Conservation (phyloP, 345 rosid species). For the Moringa oleifera region DNA sequence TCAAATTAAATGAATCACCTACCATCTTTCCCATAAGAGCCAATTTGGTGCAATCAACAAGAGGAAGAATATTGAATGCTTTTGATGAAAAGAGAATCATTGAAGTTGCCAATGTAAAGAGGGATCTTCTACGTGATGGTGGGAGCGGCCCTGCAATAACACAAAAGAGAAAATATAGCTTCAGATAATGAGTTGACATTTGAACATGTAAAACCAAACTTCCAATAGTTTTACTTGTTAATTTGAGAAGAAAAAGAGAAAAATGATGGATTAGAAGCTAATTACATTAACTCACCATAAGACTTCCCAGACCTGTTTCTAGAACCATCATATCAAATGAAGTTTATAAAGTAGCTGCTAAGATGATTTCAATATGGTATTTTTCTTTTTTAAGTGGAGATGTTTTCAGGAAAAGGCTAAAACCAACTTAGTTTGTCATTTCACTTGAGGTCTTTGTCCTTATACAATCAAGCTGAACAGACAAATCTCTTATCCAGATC, state of each 20-base stretch:
- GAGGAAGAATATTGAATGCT: slow-evolving; percentile 53
- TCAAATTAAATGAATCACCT: slow-evolving; percentile 17
- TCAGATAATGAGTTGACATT: slow-evolving; percentile 7
- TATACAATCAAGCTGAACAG: too few relatives aligned
- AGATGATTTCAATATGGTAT: too few relatives aligned
- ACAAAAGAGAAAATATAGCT: not conserved
- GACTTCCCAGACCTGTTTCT: too few relatives aligned
- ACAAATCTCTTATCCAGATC: too few relatives aligned
- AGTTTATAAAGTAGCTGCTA: too few relatives aligned
- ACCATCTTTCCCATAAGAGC: slow-evolving; percentile 61
- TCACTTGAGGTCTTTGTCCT: too few relatives aligned
- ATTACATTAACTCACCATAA: not conserved
- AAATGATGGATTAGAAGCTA: not conserved
- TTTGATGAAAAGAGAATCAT: slow-evolving; percentile 88
- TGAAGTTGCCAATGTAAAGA: slow-evolving; percentile 72
- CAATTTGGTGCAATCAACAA: slow-evolving; percentile 47
- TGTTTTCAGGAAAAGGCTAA: too few relatives aligned
- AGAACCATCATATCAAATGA: too few relatives aligned
- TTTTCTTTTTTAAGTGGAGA: too few relatives aligned
- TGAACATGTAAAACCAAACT: too few relatives aligned
- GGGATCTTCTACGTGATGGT: slow-evolving; percentile 76
- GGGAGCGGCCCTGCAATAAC: slow-evolving; percentile 73
- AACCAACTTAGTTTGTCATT: too few relatives aligned
- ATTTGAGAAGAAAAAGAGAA: not conserved
- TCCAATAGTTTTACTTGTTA: too few relatives aligned